Conservation (phyloP, 768 basidiomycete genomes). For the Naematelia aurantialba region DNA sequence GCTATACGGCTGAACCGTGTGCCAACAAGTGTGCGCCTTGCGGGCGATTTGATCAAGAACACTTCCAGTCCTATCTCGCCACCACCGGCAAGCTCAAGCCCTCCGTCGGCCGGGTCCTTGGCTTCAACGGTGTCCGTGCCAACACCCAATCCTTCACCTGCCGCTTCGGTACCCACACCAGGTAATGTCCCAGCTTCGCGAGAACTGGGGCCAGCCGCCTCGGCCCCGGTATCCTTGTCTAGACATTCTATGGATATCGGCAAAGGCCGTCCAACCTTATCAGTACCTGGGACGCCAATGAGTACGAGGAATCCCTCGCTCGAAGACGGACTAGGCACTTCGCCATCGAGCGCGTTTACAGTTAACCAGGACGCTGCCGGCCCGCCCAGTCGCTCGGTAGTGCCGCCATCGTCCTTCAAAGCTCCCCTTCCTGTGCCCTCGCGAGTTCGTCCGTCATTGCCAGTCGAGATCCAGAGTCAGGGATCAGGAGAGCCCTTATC, state of each 20-base stretch:
- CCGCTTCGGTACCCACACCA: conserved; percentile 5
- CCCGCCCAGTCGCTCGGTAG: not conserved
- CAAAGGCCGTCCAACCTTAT: conserved; percentile 22
- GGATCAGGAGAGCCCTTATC: conserved; percentile 17
- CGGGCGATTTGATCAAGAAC: conserved; percentile 51
- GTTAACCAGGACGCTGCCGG: not conserved
- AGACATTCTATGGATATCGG: conserved; percentile 12
- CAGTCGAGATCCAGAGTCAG: conserved; percentile 19
- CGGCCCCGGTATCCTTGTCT: not conserved
- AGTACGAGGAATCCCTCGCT: conserved; percentile 32
- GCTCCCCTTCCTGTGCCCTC: conserved; percentile 15
- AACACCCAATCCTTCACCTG: conserved; percentile 27
- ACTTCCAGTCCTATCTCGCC: conserved; percentile 13
- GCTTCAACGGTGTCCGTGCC: conserved; percentile 21
- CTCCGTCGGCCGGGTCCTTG: conserved; percentile 3
- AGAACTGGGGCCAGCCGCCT: conserved; percentile 3
- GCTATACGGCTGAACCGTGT: conserved; percentile 53
- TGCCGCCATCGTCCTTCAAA: conserved; percentile 31
- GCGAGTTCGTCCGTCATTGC: conserved; percentile 35
- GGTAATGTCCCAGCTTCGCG: not conserved
- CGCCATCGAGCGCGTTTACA: not conserved
- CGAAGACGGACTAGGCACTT: conserved; percentile 14
- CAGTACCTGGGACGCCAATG: conserved; percentile 35
- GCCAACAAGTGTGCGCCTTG: conserved; percentile 52
- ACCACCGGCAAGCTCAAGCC: conserved; percentile 9